A percentile compares a stretch with the other conserved stretches of the same genome.
These are phyloP conservation scores for Rosa lucieae DNA, from an alignment of 306 rosid species.

Conservation along the genomic window DNA sequence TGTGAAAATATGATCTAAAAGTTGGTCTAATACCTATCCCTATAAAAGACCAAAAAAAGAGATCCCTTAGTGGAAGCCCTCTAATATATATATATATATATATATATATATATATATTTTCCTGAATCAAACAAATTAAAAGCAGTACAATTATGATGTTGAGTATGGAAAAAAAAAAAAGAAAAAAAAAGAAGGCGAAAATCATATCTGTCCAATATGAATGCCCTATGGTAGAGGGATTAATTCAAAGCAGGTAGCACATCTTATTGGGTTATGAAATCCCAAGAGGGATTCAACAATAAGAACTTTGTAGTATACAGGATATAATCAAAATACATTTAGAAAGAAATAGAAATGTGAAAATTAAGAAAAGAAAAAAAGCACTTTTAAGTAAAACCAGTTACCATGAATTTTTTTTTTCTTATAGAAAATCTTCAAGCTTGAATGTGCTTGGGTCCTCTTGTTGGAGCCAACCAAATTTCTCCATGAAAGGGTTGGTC, in stretches of 20 bases:
- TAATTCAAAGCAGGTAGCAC: not conserved
- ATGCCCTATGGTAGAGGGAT: not conserved
- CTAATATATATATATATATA: too few relatives aligned
- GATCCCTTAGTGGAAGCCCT: too few relatives aligned
- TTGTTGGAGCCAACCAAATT: slow-evolving; percentile 71
- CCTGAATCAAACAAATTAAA: not conserved
- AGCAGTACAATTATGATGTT: not conserved
- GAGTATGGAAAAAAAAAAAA: not conserved
- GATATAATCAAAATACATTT: slow-evolving; percentile 1
- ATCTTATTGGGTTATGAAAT: slow-evolving; percentile 30
- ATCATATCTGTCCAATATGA: not conserved
- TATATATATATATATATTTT: too few relatives aligned
- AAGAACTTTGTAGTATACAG: slow-evolving; percentile 26
- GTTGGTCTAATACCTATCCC: too few relatives aligned
- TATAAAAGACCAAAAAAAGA: too few relatives aligned
- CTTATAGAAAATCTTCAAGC: not conserved
- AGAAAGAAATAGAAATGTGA: not conserved
- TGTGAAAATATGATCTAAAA: too few relatives aligned
- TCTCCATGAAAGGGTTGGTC: slow-evolving; percentile 81
- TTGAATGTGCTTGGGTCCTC: slow-evolving; percentile 59
- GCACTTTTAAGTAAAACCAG: slow-evolving; percentile 5
- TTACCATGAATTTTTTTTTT: not conserved
- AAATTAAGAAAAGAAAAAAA: not conserved
- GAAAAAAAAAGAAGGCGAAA: not conserved
- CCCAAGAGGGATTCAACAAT: slow-evolving; percentile 32